A percentile compares a stretch with the other conserved stretches of the same genome.
These are phyloP conservation scores for Xylaria cubensis DNA, from an alignment of 495 filamentous ascomycete genomes.

Conservation along the genomic window DNA sequence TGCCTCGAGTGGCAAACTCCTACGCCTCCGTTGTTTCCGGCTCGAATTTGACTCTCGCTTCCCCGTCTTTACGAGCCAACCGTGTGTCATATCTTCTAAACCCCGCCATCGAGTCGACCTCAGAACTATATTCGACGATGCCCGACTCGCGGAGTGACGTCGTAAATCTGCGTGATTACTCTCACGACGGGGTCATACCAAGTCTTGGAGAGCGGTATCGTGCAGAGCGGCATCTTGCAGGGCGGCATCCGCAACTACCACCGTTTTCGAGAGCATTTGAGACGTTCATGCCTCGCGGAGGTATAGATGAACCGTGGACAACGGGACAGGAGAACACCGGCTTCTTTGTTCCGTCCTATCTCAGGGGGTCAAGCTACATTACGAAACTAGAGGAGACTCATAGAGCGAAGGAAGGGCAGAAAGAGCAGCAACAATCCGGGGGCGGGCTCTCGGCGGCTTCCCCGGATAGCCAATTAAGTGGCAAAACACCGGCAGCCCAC, in stretches of 20 bases:
- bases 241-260: conserved; percentile 51
- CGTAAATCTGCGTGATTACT: conserved; percentile 34
- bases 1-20: conserved; percentile 57
- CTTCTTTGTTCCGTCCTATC: conserved; percentile 84
- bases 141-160: conserved; percentile 43
- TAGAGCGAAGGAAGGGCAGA: conserved; percentile 59
- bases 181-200: conserved; percentile 46
- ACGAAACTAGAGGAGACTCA: conserved; percentile 74
- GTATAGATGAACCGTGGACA: conserved; percentile 36
- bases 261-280: conserved; percentile 69
- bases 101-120: conserved; percentile 53
- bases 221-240: too few species aligned
- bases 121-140: conserved; percentile 47
- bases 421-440: conserved; percentile 33
- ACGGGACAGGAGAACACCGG: conserved; percentile 36
- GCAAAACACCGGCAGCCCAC: conserved; percentile 63
- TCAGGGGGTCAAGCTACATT: conserved; percentile 77
- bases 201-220: too few species aligned
- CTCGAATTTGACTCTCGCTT: conserved; percentile 47
- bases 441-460: conserved; percentile 23
- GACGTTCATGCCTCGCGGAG: conserved; percentile 47
- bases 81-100: conserved; percentile 69
- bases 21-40: conserved; percentile 87
- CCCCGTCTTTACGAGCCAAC: conserved; percentile 56
- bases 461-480: conserved; percentile 22